phyloP scores from a whole-genome alignment of 352 stramenopile genomes.

The Phytophthora pinifolia region DNA sequence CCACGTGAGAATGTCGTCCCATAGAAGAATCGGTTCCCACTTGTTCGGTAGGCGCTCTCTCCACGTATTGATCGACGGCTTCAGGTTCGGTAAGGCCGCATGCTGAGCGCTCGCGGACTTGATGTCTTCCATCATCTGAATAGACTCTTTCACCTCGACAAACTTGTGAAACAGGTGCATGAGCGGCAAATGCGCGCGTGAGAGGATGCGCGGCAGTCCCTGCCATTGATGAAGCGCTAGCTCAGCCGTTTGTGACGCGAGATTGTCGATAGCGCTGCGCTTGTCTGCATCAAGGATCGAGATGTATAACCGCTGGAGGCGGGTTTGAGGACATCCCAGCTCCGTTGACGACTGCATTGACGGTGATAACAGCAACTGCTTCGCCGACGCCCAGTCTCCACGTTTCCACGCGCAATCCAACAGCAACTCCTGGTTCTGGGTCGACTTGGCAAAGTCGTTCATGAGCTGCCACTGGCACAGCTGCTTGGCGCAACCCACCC shows the following conservation, averaged over 20 bases:
- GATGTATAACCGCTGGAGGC: conserved; percentile 87
- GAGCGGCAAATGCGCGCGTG: conserved; percentile 74
- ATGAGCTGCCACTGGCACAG: conserved; percentile 93
- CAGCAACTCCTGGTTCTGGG: conserved; percentile 91
- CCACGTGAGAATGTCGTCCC: conserved; percentile 94
- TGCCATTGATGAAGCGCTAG: conserved; percentile 90
- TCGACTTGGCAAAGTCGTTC: conserved; percentile 91
- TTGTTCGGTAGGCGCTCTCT: conserved; percentile 92
- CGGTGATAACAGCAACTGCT: conserved; percentile 69
- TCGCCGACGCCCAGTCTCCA: conserved; percentile 86
- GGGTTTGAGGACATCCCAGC: conserved; percentile 71
- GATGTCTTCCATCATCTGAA: conserved; percentile 91
- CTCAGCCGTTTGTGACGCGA: conserved; percentile 75
- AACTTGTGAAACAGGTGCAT: conserved; percentile 92
- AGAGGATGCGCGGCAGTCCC: conserved; percentile 78
- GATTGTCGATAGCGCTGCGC: conserved; percentile 57
- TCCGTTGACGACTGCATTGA: conserved; percentile 66
- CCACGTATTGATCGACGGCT: conserved; percentile 92
- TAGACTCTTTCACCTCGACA: conserved; percentile 92
- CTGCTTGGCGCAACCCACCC: conserved; percentile 91
- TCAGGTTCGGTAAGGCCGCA: conserved; percentile 86
- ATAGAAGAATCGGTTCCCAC: conserved; percentile 92
- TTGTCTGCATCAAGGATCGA: conserved; percentile 87
- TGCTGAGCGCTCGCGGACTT: conserved; percentile 80
- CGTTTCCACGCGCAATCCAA: conserved; percentile 94